Evolutionary conservation across 345 rosid genomes (phyloP).

Genomic region (Mangifera indica): DNA sequence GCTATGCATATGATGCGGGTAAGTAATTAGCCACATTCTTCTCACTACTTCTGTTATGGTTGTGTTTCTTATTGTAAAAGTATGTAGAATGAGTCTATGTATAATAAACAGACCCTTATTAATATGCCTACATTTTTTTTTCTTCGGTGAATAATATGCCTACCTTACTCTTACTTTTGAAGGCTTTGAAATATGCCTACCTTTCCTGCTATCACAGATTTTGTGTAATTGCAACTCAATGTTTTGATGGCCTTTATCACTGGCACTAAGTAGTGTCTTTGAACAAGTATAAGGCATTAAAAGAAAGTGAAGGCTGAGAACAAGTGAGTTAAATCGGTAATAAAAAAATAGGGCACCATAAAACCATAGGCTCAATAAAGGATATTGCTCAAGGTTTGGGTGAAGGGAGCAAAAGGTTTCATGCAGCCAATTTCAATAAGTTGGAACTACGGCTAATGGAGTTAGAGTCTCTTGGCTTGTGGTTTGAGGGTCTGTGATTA

Average conservation of each 20-base stretch:
- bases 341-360: neutral
- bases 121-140: no score
- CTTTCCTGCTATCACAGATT: neutral
- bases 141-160: no score
- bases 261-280: neutral
- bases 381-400: neutral
- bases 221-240: neutral
- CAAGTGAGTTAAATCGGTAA: neutral
- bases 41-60: neutral
- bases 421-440: neutral
- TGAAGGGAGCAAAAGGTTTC: neutral
- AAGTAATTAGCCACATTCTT: slow-evolving; percentile 28
- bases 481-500: neutral
- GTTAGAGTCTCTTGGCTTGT: neutral
- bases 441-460: neutral
- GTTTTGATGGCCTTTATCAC: neutral
- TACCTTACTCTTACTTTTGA: neutral
- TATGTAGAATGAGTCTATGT: neutral
- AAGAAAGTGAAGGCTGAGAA: neutral
- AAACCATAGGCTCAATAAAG: neutral
- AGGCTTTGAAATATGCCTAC: neutral
- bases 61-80: neutral
- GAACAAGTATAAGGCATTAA: neutral
- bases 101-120: neutral
- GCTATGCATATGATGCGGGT: slow-evolving; percentile 73